phyloP scores from a whole-genome alignment of 352 stramenopile species.

The Pseudoperonospora humuli region DNA sequence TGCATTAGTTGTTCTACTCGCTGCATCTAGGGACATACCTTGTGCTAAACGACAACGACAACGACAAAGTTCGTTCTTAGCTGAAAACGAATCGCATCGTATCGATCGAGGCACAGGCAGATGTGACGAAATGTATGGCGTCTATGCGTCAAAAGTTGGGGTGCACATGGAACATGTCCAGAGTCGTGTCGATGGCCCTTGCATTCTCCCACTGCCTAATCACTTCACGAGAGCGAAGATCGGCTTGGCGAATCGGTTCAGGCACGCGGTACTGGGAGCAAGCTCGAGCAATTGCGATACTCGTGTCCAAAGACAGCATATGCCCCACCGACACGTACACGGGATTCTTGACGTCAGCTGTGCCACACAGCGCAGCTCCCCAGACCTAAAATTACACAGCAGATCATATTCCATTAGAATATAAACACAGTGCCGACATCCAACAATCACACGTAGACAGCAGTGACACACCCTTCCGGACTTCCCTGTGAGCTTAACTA shows the following conservation, averaged over 20 bases:
- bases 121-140: neutral
- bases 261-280: constrained; percentile 69
- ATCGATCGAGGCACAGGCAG: no score
- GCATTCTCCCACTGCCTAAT: constrained; percentile 58
- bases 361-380: constrained; percentile 62
- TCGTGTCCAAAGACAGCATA: constrained; percentile 51
- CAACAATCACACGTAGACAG: neutral
- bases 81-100: no score
- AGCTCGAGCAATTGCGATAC: constrained; percentile 41
- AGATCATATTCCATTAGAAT: neutral
- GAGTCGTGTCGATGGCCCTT: constrained; percentile 37
- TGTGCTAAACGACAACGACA: no score
- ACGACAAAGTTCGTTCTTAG: no score
- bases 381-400: constrained; percentile 36
- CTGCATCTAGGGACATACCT: no score
- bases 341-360: constrained; percentile 59
- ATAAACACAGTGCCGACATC: neutral
- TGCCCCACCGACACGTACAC: constrained; percentile 83
- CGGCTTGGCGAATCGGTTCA: constrained; percentile 80
- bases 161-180: constrained; percentile 35
- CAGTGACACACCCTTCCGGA: constrained; percentile 39
- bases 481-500: constrained; percentile 41
- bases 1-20: no score
- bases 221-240: constrained; percentile 69
- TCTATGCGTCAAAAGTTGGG: constrained; percentile 3